These are phyloP conservation scores for Dothistroma pini DNA, from an alignment of 2,329 filamentous ascomycete species.

Conservation along the genomic window DNA sequence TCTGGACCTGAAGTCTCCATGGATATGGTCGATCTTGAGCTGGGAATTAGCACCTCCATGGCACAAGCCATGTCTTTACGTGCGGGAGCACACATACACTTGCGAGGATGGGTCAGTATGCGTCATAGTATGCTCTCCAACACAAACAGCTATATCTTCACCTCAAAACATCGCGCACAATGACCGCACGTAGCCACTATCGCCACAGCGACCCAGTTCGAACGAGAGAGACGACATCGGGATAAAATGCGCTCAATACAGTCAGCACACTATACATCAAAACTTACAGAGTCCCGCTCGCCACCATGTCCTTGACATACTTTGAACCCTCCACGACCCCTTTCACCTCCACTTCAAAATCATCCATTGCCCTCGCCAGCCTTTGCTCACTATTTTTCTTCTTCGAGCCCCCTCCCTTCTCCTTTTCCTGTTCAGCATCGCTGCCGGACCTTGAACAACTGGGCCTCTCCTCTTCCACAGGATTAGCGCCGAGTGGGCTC, in stretches of 20 bases:
- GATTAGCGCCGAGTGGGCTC: conserved; percentile 28
- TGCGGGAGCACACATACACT: no score
- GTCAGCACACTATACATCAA: neutral
- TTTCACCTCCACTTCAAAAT: conserved; percentile 25
- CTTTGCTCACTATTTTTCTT: neutral
- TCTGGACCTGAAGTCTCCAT: neutral
- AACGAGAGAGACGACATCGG: neutral
- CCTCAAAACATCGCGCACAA: no score
- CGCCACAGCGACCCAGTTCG: neutral
- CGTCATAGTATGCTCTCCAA: no score
- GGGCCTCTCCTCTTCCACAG: conserved; percentile 10
- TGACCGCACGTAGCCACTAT: neutral
- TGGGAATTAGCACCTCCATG: neutral
- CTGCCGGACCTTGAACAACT: neutral
- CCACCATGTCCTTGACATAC: conserved; percentile 4
- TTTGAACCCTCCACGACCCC: neutral
- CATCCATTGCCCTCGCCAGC: conserved; percentile 25
- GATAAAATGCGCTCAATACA: neutral
- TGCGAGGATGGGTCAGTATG: no score
- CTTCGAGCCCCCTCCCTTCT: neutral
- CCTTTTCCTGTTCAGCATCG: neutral
- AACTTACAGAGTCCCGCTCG: neutral
- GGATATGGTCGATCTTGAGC: no score
- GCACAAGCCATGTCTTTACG: neutral
- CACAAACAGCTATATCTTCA: no score